Evolutionary conservation across 2,329 filamentous ascomycete genomes (phyloP).

Genomic region (Penicillium sp.): DNA sequence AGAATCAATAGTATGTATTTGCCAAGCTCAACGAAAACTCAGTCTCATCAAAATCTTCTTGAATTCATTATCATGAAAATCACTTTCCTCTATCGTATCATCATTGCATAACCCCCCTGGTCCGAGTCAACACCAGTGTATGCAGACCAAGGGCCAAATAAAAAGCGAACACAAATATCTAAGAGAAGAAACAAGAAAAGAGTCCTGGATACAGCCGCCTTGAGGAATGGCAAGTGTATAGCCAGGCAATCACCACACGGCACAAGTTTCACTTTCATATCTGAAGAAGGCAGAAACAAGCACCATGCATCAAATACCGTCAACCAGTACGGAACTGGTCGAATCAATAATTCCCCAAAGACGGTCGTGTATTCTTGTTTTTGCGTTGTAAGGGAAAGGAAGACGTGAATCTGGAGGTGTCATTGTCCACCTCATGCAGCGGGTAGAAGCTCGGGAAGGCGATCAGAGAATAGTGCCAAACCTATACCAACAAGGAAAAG

Average conservation of each 20-base stretch:
- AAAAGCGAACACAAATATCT: slow-evolving; percentile 13
- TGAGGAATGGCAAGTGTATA: not conserved
- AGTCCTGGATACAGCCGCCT: not conserved
- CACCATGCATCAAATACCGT: not conserved
- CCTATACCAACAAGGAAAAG: slow-evolving; percentile 43
- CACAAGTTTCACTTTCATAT: not conserved
- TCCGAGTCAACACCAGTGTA: slow-evolving; percentile 10
- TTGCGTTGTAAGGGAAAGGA: slow-evolving; percentile 10
- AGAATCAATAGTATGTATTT: too few relatives aligned
- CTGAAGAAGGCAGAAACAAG: not conserved
- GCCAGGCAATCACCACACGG: not conserved
- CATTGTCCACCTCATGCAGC: slow-evolving; percentile 18
- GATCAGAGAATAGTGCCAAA: slow-evolving; percentile 52
- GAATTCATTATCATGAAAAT: slow-evolving; percentile 31
- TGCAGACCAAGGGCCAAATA: slow-evolving; percentile 12
- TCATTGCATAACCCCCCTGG: slow-evolving; percentile 23
- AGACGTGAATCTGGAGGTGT: not conserved
- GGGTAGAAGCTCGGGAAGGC: slow-evolving; percentile 17
- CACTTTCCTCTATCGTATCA: slow-evolving; percentile 31
- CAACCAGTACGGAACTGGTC: not conserved
- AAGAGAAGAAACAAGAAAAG: slow-evolving; percentile 6
- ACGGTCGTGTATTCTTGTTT: slow-evolving; percentile 11
- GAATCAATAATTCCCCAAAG: not conserved
- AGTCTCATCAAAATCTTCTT: slow-evolving; percentile 15
- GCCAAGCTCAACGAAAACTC: not conserved